A percentile compares a stretch with the other conserved stretches of the same genome.
Conservation (phyloP, 1,139 yeast genomes). For the Kluyveromyces sp. region DNA sequence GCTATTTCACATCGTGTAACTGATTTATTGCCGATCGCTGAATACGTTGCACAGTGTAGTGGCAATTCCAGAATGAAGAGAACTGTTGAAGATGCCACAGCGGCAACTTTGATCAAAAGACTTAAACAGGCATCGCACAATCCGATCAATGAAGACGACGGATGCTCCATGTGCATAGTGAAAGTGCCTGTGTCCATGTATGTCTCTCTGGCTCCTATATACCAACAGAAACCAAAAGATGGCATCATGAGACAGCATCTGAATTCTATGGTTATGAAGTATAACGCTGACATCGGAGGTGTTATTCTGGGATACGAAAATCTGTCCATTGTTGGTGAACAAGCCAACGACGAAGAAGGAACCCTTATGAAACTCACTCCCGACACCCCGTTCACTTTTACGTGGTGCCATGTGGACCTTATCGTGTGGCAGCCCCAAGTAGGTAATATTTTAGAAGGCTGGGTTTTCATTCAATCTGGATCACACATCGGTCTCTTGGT, state of each 20-base stretch:
- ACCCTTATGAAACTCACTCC: constrained; percentile 60
- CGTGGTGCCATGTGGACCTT: constrained; percentile 82
- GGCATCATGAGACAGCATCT: constrained; percentile 85
- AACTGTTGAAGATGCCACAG: constrained; percentile 17
- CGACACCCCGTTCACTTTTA: constrained; percentile 81
- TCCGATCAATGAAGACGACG: constrained; percentile 25
- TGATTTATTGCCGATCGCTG: no score
- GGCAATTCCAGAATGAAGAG: constrained; percentile 15
- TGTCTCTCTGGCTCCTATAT: constrained; percentile 81
- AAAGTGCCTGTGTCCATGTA: constrained; percentile 57
- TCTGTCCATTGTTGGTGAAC: constrained; percentile 41
- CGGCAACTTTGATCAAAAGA: constrained; percentile 24
- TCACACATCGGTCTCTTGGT: constrained; percentile 87
- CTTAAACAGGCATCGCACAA: constrained; percentile 25
- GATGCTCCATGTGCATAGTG: constrained; percentile 29
- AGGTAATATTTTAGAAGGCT: constrained; percentile 81
- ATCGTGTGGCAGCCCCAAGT: constrained; percentile 83
- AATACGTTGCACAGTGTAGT: background rate
- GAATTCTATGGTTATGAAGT: constrained; percentile 83
- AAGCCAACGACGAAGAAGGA: constrained; percentile 29
- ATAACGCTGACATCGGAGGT: constrained; percentile 66
- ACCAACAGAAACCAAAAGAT: constrained; percentile 55
- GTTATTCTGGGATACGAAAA: constrained; percentile 76
- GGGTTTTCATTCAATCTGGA: constrained; percentile 86
- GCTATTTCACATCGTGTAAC: no score